Evolutionary conservation across 2,329 filamentous ascomycete genomes (phyloP).

Genomic region (Aspergillus pseudotamarii): DNA sequence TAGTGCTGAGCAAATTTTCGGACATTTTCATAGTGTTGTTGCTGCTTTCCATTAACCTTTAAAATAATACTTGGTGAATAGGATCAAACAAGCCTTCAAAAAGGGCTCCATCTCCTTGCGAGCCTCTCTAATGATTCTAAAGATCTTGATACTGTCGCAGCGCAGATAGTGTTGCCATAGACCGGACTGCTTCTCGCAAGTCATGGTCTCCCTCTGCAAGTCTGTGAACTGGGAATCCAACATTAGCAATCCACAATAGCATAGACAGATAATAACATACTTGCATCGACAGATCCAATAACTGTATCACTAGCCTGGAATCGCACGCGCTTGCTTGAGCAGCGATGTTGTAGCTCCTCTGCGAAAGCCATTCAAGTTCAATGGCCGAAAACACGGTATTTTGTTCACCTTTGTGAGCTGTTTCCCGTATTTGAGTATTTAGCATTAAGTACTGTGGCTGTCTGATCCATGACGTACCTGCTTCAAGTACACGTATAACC

Average conservation of each 20-base stretch:
- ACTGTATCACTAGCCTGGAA: slow-evolving; percentile 55
- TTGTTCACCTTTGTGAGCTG: slow-evolving; percentile 44
- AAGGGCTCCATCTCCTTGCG: slow-evolving; percentile 47
- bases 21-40: slow-evolving; percentile 64
- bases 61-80: neutral
- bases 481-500: slow-evolving; percentile 59
- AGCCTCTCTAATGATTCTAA: slow-evolving; percentile 51
- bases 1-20: slow-evolving; percentile 65
- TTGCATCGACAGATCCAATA: slow-evolving; percentile 53
- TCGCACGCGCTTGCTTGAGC: slow-evolving; percentile 65
- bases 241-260: neutral
- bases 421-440: slow-evolving; percentile 43
- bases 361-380: slow-evolving; percentile 83
- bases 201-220: slow-evolving; percentile 32
- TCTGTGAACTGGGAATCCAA: slow-evolving; percentile 39
- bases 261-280: slow-evolving; percentile 25
- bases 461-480: slow-evolving; percentile 38
- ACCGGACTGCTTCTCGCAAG: slow-evolving; percentile 43
- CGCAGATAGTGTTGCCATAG: slow-evolving; percentile 64
- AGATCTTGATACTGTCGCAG: slow-evolving; percentile 68
- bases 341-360: slow-evolving; percentile 78
- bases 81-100: slow-evolving; percentile 35
- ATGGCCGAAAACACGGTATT: slow-evolving; percentile 59
- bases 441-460: slow-evolving; percentile 29
- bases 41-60: slow-evolving; percentile 33